Conservation (phyloP, 2,329 filamentous ascomycete genomes). For the Didymella pinodella region DNA sequence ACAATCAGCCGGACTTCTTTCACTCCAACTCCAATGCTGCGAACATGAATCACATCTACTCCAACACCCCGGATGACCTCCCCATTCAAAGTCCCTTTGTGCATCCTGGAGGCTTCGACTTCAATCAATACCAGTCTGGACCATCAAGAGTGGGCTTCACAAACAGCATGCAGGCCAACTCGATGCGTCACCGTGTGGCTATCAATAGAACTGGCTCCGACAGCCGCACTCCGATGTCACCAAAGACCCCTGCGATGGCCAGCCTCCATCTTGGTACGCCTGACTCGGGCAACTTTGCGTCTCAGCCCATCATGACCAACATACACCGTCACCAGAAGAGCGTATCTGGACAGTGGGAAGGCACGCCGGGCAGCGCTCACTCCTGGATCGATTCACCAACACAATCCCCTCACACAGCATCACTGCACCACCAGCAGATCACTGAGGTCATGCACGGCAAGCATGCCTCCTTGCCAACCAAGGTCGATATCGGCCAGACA, state of each 20-base stretch:
- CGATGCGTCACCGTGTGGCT: conserved; percentile 50
- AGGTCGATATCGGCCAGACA: conserved; percentile 74
- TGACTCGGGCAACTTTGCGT: conserved; percentile 75
- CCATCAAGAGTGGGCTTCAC: conserved; percentile 62
- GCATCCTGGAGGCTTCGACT: conserved; percentile 72
- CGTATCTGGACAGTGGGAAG: conserved; percentile 87
- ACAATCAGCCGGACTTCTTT: conserved; percentile 65
- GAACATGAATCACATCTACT: conserved; percentile 78
- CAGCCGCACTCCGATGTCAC: conserved; percentile 81
- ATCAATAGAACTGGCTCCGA: conserved; percentile 71
- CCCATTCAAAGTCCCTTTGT: conserved; percentile 92
- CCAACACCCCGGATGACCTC: conserved; percentile 88
- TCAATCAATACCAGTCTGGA: conserved; percentile 74
- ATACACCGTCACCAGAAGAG: conserved; percentile 78
- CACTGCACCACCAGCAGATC: conserved; percentile 77
- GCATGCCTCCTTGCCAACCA: conserved; percentile 86
- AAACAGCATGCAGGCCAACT: conserved; percentile 43
- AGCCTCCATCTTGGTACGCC: conserved; percentile 74
- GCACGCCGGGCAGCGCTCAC: conserved; percentile 81
- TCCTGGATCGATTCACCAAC: conserved; percentile 91
- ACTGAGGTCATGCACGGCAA: conserved; percentile 89
- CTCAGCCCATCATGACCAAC: conserved; percentile 78
- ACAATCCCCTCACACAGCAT: conserved; percentile 77
- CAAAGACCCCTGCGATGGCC: conserved; percentile 81
- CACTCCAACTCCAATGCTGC: conserved; percentile 57